These are phyloP conservation scores for Pythium plurisporium DNA, from an alignment of 352 stramenopile species.

Conservation along the genomic window DNA sequence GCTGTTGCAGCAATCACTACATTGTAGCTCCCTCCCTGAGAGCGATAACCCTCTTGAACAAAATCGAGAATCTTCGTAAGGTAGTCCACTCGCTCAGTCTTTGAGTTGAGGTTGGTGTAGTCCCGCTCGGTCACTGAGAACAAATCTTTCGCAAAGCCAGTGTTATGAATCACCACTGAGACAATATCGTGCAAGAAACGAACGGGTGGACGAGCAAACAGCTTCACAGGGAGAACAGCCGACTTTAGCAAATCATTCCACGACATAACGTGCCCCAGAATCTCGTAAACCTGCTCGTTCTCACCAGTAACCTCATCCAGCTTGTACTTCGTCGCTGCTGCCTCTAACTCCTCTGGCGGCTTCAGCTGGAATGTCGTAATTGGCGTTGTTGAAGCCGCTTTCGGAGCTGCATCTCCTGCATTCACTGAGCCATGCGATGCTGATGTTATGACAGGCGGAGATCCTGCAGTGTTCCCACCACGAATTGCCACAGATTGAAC, in stretches of 20 bases:
- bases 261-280: conserved; percentile 66
- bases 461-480: conserved; percentile 34
- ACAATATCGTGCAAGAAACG: conserved; percentile 81
- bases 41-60: conserved; percentile 54
- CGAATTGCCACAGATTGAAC: conserved; percentile 60
- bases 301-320: conserved; percentile 45
- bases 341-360: conserved; percentile 28
- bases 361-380: conserved; percentile 47
- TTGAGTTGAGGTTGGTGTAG: conserved; percentile 59
- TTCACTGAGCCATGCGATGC: neutral
- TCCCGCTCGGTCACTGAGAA: conserved; percentile 50
- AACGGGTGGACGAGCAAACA: conserved; percentile 72
- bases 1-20: conserved; percentile 66
- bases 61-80: conserved; percentile 71
- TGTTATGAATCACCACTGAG: conserved; percentile 64
- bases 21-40: conserved; percentile 15
- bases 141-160: conserved; percentile 44
- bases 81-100: conserved; percentile 74
- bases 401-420: neutral
- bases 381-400: neutral
- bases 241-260: conserved; percentile 79
- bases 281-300: conserved; percentile 58
- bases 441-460: conserved; percentile 11
- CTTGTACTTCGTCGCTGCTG: conserved; percentile 34
- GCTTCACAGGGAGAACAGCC: conserved; percentile 50